phyloP scores from a whole-genome alignment of 164 flowering plant genomes.

The Aristolochia fimbriata region DNA sequence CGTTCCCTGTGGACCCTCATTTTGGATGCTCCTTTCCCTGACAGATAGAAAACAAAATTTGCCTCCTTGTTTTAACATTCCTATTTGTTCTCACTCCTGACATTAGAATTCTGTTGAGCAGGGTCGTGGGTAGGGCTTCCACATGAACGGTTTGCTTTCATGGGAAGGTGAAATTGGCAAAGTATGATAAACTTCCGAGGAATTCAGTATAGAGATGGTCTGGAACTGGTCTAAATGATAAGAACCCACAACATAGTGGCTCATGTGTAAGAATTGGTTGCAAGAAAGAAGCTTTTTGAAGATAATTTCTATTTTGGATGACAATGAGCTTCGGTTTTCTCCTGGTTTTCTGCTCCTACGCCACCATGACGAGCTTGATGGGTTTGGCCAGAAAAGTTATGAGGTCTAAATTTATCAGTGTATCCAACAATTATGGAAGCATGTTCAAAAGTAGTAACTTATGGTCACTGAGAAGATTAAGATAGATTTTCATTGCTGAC shows the following conservation, averaged over 20 bases:
- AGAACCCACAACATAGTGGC: conserved; percentile 60
- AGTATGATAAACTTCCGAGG: conserved; percentile 74
- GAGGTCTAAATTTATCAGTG: conserved; percentile 44
- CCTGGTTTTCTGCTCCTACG: conserved; percentile 44
- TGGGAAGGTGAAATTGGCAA: conserved; percentile 53
- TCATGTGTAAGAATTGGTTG: conserved; percentile 87
- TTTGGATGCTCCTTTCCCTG: too few relatives aligned
- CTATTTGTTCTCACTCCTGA: not conserved
- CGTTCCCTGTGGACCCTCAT: too few relatives aligned
- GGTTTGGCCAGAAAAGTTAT: conserved; percentile 54
- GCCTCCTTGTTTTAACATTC: too few relatives aligned
- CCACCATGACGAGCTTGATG: conserved; percentile 48
- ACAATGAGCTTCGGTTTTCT: conserved; percentile 58
- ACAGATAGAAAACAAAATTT: too few relatives aligned
- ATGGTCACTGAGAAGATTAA: conserved; percentile 61
- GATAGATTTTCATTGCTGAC: conserved; percentile 58
- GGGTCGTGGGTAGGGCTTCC: conserved; percentile 90
- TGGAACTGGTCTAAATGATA: conserved; percentile 47
- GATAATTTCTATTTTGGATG: conserved; percentile 62
- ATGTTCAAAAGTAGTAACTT: conserved; percentile 50
- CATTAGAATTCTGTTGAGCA: conserved; percentile 27
- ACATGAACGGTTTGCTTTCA: conserved; percentile 79
- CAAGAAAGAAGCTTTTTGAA: conserved; percentile 61
- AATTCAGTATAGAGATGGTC: conserved; percentile 80
- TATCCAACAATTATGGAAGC: conserved; percentile 40